Percentiles rank a stretch among this genome's conserved stretches.
Evolutionary conservation across 495 filamentous ascomycete species (phyloP).

Genomic region (Penicillium waksmanii): DNA sequence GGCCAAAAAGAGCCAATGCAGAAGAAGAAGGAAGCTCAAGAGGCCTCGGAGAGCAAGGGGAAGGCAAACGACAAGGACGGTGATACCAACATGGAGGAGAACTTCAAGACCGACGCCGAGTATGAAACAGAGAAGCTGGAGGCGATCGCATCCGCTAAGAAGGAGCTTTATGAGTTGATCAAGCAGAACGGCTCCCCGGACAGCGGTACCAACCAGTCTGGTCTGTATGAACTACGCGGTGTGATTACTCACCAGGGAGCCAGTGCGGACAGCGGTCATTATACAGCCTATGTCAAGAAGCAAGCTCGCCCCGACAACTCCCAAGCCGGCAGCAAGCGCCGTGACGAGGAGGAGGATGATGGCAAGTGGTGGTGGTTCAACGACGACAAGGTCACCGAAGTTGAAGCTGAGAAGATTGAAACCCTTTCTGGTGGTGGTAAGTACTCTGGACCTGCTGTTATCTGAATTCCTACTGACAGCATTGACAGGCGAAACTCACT

Average conservation of each 20-base stretch:
- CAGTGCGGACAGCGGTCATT: slow-evolving; percentile 96
- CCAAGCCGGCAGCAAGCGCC: slow-evolving; percentile 65
- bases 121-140: slow-evolving; percentile 82
- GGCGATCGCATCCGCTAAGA: slow-evolving; percentile 74
- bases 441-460: slow-evolving; percentile 23
- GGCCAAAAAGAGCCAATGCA: slow-evolving; percentile 48
- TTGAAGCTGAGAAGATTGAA: slow-evolving; percentile 88
- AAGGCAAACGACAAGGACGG: slow-evolving; percentile 63
- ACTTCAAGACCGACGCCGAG: slow-evolving; percentile 90
- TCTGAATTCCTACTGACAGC: slow-evolving; percentile 21
- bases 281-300: slow-evolving; percentile 97
- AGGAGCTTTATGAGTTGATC: slow-evolving; percentile 78
- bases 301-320: slow-evolving; percentile 60
- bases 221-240: slow-evolving; percentile 90
- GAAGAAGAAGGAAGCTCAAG: slow-evolving; percentile 51
- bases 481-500: slow-evolving; percentile 78
- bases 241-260: slow-evolving; percentile 98
- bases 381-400: slow-evolving; percentile 95
- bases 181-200: slow-evolving; percentile 71
- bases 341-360: slow-evolving; percentile 82
- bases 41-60: slow-evolving; percentile 54
- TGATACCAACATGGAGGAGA: slow-evolving; percentile 73
- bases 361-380: slow-evolving; percentile 99
- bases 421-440: slow-evolving; percentile 85
- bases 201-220: slow-evolving; percentile 84